Evolutionary conservation across 352 stramenopile genomes (phyloP), one percentile per base, ranked within the genome.

Genomic region (Phytophthora tubulina): DNA sequence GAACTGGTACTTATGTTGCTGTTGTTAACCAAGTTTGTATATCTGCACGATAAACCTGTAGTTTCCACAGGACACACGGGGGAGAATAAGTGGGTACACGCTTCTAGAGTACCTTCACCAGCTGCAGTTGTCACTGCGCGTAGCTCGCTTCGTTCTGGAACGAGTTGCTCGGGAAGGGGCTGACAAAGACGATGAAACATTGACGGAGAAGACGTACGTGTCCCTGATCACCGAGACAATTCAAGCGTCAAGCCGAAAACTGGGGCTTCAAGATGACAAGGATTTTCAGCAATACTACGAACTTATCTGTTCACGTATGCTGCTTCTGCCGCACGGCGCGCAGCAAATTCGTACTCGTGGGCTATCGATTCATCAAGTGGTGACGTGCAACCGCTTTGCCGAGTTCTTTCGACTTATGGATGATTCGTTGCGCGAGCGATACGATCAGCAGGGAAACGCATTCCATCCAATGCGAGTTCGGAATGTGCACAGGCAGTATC

Each of bases 221-320:
- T 15, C 31, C 1, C 56, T 88, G 33, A 74, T 90, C 30, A 61
- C 63, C 4, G 67, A 76, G 10, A 46, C 32, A 8, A 82, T 85
- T 57, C 41, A 45, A 27, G 50, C 38, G 7, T 65, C 80, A 31
- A 72, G 33, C 3, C 15, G 33, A 39, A 14, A 72, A 15, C 38
- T 67, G 41, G 52, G 65, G 4, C n/a, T 86, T 10, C 30, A 80
- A 21, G 54, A 86, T 3, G 73, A 84, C 62, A 51, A 72, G 35
- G 81, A 85, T 3, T 89, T 93, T 27, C 27, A 58, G 14, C 57
- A 86, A 21, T 91, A 90, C 65, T 93, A 88, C 51, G 51, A 87
- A 31, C 68, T 91, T 30, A 93, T 91, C 46, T 90, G 77, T 65
- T 73, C 76, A 1, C 85, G 85, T 3, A 75, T 78, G 44, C 46